A percentile compares a stretch with the other conserved stretches of the same genome.
These are phyloP conservation scores for Boechera stricta DNA, from an alignment of 345 rosid species.

Conservation along the genomic window DNA sequence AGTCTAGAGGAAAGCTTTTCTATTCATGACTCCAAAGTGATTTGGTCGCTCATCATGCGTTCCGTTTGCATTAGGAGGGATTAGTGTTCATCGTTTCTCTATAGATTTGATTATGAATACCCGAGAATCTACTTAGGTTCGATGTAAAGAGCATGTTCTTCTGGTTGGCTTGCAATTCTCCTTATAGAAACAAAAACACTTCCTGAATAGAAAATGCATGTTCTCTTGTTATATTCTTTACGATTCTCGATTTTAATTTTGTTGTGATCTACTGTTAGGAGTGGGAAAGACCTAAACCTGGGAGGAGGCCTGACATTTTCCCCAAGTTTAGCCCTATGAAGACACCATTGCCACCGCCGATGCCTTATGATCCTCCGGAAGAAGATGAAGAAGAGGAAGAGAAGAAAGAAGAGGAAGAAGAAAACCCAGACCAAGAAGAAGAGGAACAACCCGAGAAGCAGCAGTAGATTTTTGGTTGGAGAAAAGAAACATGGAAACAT, in stretches of 20 bases:
- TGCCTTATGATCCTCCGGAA: slow-evolving; percentile 77
- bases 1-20: background rate
- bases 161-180: background rate
- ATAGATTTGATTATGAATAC: background rate
- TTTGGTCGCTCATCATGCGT: background rate
- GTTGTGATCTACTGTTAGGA: slow-evolving; percentile 52
- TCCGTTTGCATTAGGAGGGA: slow-evolving; percentile 15
- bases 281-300: slow-evolving; percentile 81
- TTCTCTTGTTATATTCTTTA: background rate
- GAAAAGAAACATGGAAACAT: slow-evolving; percentile 12
- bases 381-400: slow-evolving; percentile 83
- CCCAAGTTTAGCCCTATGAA: slow-evolving; percentile 84
- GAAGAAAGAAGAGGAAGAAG: slow-evolving; percentile 70
- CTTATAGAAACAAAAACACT: background rate
- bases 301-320: slow-evolving; percentile 74
- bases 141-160: background rate
- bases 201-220: slow-evolving; percentile 7
- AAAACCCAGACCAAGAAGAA: slow-evolving; percentile 66
- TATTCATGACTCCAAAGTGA: slow-evolving; percentile 4
- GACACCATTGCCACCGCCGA: slow-evolving; percentile 75
- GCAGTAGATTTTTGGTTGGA: slow-evolving; percentile 37
- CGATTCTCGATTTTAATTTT: background rate
- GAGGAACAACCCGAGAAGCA: slow-evolving; percentile 53
- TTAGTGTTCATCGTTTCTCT: background rate
- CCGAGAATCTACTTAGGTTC: background rate